Base-by-base conservation (phyloP, 805 yeast genomes). In the Henningerozyma blattae region DNA sequence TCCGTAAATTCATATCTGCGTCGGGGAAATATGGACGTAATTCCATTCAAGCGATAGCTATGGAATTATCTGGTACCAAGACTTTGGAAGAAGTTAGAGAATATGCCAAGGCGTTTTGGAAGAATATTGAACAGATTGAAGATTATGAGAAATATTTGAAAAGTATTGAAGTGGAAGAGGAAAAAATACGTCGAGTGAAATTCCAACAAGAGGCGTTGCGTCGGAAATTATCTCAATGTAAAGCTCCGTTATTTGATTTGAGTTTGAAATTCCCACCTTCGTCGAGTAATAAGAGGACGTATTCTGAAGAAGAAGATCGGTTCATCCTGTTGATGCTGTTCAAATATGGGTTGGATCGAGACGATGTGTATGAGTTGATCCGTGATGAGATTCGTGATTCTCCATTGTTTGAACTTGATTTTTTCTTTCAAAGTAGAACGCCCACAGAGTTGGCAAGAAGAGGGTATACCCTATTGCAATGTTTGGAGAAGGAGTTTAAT, bases 81-180 rank as follows among this genome's bases (percentile, higher is more conserved):
- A 68, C 86, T 0, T 54, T 62, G 18, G 93, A 82, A 9, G 95
- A 91, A 40, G 82, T 89, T 10, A 58, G 74, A 38, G 77, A 72
- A 25, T 91, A 89, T 53, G 76, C 87, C 10, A 66, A 67, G 34
- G 79, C 69, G 8, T 91, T 91, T 55, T 91, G 97, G 98, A 48
- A 67, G 18, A 69, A 79, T 34, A 78, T 75, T 48, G 65, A 71
- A 32, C 82, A 77, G 44, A 78, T 91, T 41, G 97, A 89, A 22
- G 94, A 95, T 9, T 79, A 77, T 57, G 98, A 91, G 44, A 71
- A 83, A 42, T 84, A 79, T 55, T 59, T 87, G 34, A 64, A 69
- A 15, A 89, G 77, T 47, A 84, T 91, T 40, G 94, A 86, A 49
- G 67, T 71, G 3, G 98, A 97, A 13, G 97, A 91, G 52, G 95